Evolutionary conservation across 202 grass and related monocot species (phyloP).

Genomic region (Elaeis oleifera): DNA sequence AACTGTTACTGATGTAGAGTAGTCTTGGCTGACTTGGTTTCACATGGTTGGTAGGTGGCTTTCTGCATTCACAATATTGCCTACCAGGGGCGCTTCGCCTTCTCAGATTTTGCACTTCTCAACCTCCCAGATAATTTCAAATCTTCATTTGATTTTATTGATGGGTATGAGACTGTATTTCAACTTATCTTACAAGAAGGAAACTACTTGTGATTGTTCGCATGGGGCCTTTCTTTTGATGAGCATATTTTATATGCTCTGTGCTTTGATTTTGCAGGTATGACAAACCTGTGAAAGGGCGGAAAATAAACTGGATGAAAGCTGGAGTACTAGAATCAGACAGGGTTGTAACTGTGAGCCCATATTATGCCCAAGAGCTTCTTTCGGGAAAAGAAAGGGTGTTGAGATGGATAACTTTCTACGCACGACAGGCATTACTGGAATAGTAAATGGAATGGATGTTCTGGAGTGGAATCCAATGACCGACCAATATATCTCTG

Average conservation of each 20-base stretch:
- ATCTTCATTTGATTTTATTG: slow-evolving; percentile 74
- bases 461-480: slow-evolving; percentile 75
- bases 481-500: slow-evolving; percentile 64
- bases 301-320: slow-evolving; percentile 98
- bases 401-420: slow-evolving; percentile 75
- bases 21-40: background rate
- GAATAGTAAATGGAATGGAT: slow-evolving; percentile 94
- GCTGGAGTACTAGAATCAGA: slow-evolving; percentile 62
- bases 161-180: slow-evolving; percentile 44
- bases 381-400: slow-evolving; percentile 56
- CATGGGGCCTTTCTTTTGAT: too few species aligned
- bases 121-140: slow-evolving; percentile 73
- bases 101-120: slow-evolving; percentile 36
- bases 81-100: slow-evolving; percentile 75
- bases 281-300: slow-evolving; percentile 67
- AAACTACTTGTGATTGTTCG: too few species aligned
- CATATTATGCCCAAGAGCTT: slow-evolving; percentile 84
- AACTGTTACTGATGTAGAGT: background rate
- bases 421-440: slow-evolving; percentile 50
- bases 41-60: slow-evolving; percentile 39
- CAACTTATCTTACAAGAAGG: background rate
- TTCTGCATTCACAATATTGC: slow-evolving; percentile 99
- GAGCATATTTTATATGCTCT: background rate
- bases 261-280: slow-evolving; percentile 26
- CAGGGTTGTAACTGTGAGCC: slow-evolving; percentile 65